Evolutionary conservation across 805 yeast species (phyloP), one percentile per base, ranked within the genome.

Genomic region (Cyberlindnera saturnus): DNA sequence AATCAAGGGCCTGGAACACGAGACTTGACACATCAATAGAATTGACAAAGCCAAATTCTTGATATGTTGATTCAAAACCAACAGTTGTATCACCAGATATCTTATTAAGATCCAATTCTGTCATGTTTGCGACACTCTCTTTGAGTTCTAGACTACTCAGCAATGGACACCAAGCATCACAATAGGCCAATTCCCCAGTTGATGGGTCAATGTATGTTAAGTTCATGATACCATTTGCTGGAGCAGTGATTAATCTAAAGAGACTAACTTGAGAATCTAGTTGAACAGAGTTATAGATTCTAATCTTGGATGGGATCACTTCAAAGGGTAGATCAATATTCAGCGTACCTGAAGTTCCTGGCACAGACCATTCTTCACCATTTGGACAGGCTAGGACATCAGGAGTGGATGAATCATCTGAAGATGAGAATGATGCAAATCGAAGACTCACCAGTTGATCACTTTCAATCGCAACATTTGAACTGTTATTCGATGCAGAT

Each of bases 131-230:
- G 38, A 35, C 39, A 43, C 35, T 45, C 30, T 55, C 42, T 2
- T 42, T 34, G 38, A 82, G 59, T 3, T 60, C 56, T 0, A 69
- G 44, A 11, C 61, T 59, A 26, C 70, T 69, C 1, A 73, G 64
- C 20, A 91, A 66, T 1, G 96, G 95, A 63, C 99, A 93, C 74
- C 77, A 82, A 1, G 96, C 95, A 61, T 89, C 96, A 69, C 99
- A 93, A 57, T 66, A 66, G 14, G 65, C 59, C 3, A 73, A 40
- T n/a, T 69, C 64, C 39, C 82, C 79, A 2, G 87, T 73, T 0
- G 58, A 47, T 3, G 96, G 95, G 57, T 91, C 91, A 18, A 85
- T 67, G 56, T 89, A 93, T 0, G 95, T 79, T 50, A 93, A 62
- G 60, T 93, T 93, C 96, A 93, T 86, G 48, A 91, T 91, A 50